These are phyloP conservation scores for Fusarium piperis DNA, from an alignment of 2,329 filamentous ascomycete species.

Conservation along the genomic window DNA sequence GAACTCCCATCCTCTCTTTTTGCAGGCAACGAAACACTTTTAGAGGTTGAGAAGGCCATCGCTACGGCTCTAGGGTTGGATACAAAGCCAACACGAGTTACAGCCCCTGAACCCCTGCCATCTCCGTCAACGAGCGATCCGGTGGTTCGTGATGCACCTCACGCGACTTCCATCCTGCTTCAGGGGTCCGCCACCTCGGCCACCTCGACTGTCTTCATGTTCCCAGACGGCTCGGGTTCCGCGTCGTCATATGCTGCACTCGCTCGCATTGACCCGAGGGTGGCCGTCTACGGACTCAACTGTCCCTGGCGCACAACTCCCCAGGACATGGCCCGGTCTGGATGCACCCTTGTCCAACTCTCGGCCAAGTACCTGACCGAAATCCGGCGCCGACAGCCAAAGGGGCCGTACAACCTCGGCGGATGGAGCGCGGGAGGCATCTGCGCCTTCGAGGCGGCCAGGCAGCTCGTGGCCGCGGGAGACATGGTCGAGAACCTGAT, in stretches of 20 bases:
- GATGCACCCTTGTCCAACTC: conserved; percentile 28
- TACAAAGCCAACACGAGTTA: neutral
- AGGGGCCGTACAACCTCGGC: conserved; percentile 73
- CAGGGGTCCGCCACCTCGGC: conserved; percentile 27
- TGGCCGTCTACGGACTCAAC: conserved; percentile 65
- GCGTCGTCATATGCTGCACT: conserved; percentile 43
- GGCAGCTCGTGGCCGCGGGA: conserved; percentile 66
- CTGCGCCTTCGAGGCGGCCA: conserved; percentile 73
- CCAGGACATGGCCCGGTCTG: conserved; percentile 59
- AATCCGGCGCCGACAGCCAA: conserved; percentile 75
- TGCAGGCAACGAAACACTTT: conserved; percentile 26
- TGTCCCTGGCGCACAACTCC: conserved; percentile 72
- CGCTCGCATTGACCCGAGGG: conserved; percentile 52
- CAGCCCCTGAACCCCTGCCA: neutral
- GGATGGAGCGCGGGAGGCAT: conserved; percentile 84
- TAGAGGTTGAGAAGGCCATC: conserved; percentile 31
- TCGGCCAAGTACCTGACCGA: conserved; percentile 61
- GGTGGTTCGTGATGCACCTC: conserved; percentile 16
- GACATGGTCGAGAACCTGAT: conserved; percentile 69
- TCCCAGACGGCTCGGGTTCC: conserved; percentile 46
- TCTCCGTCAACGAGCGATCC: neutral
- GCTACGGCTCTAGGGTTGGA: neutral
- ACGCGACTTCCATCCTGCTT: conserved; percentile 38
- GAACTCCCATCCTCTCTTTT: conserved; percentile 29
- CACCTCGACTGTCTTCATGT: conserved; percentile 32